These are phyloP conservation scores for Fusarium napiforme DNA, from an alignment of 2,329 filamentous ascomycete species.

Conservation along the genomic window DNA sequence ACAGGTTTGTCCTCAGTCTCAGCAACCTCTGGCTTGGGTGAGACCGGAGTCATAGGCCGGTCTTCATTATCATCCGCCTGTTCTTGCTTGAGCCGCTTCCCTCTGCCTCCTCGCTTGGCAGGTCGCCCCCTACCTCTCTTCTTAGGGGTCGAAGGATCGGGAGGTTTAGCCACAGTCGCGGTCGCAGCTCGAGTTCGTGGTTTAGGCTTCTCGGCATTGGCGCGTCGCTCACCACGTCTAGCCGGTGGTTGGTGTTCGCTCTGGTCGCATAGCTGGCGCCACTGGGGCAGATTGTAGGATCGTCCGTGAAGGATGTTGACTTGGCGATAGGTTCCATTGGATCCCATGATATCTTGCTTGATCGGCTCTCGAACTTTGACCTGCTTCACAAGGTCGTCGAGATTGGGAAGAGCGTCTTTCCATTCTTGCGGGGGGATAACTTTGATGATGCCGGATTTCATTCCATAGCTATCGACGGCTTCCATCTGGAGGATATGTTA, in stretches of 20 bases:
- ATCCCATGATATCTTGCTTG: slow-evolving; percentile 97
- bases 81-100: slow-evolving; percentile 52
- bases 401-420: slow-evolving; percentile 80
- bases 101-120: slow-evolving; percentile 49
- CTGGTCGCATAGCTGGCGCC: slow-evolving; percentile 92
- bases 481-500: slow-evolving; percentile 66
- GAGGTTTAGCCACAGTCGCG: slow-evolving; percentile 48
- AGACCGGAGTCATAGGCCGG: slow-evolving; percentile 68
- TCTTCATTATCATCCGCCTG: slow-evolving; percentile 58
- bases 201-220: slow-evolving; percentile 66
- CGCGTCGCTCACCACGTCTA: slow-evolving; percentile 82
- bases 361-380: slow-evolving; percentile 97
- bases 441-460: slow-evolving; percentile 97
- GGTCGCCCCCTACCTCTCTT: slow-evolving; percentile 56
- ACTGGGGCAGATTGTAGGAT: slow-evolving; percentile 96
- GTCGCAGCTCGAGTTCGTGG: slow-evolving; percentile 52
- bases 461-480: slow-evolving; percentile 92
- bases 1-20: slow-evolving; percentile 50
- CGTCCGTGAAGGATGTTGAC: slow-evolving; percentile 96
- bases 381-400: slow-evolving; percentile 88
- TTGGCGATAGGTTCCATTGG: slow-evolving; percentile 94
- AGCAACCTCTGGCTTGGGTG: slow-evolving; percentile 57
- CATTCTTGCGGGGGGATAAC: slow-evolving; percentile 94
- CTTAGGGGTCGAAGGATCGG: slow-evolving; percentile 50
- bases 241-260: slow-evolving; percentile 96